Evolutionary conservation across 179 eudicot genomes (phyloP).

Genomic region (Camellia oleifera): DNA sequence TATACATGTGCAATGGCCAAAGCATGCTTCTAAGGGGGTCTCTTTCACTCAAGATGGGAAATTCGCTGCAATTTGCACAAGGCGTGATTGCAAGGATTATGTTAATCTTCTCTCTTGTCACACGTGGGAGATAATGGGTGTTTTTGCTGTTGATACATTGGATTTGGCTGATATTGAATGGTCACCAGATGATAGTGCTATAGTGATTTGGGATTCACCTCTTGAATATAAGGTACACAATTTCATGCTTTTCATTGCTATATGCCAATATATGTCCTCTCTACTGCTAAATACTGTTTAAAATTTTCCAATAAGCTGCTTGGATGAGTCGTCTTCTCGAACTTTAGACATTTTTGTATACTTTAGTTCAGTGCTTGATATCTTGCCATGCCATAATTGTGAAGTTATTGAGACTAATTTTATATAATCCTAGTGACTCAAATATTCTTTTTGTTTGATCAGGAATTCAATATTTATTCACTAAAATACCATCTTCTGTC

Average conservation of each 20-base stretch:
- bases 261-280: not conserved
- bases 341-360: not conserved
- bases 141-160: slow-evolving; percentile 84
- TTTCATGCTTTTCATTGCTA: not conserved
- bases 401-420: slow-evolving; percentile 3
- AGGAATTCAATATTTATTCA: not conserved
- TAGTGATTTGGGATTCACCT: slow-evolving; percentile 89
- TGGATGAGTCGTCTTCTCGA: not conserved
- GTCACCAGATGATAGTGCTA: slow-evolving; percentile 98
- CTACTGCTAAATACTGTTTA: not conserved
- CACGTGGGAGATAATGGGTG: slow-evolving; percentile 92
- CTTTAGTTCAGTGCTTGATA: not conserved
- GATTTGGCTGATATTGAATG: slow-evolving; percentile 92
- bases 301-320: not conserved
- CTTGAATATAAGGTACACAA: slow-evolving; percentile 83
- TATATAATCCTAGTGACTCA: not conserved
- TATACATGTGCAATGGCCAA: slow-evolving; percentile 87
- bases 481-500: not conserved
- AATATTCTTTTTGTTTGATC: not conserved
- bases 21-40: slow-evolving; percentile 85
- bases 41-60: slow-evolving; percentile 93
- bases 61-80: slow-evolving; percentile 90
- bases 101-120: slow-evolving; percentile 79
- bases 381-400: not conserved
- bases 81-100: slow-evolving; percentile 97